Base-by-base conservation (phyloP, 305 asterid genomes). In the Rubia peregrina region DNA sequence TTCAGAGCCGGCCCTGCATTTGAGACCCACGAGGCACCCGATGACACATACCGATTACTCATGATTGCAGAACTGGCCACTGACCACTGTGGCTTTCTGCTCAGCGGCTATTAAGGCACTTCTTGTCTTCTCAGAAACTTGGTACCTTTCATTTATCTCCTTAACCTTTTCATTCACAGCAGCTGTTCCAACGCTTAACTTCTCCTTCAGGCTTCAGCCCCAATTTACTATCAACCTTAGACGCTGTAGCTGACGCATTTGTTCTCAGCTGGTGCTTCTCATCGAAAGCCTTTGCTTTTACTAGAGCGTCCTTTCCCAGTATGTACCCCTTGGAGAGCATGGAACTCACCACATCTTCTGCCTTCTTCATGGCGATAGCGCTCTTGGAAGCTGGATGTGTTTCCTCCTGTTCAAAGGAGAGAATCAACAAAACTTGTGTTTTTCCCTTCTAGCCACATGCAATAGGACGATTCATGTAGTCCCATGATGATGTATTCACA, bases 261-360 rank as follows among this genome's bases (percentile, higher is more conserved):
- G 80, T 67, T 44, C 80, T 80, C 76, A 79, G 56, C 1, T 75
- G 81, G 77, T 82, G 95, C 84, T 69, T 86, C 65, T 85, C 82
- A 5, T 86, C 90, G 3, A 88, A 74, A 10, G 82, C 72, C 75
- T 81, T 79, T 14, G 92, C 92, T 74, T 69, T 82, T 68, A 78
- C 81, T 13, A 88, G 70, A 21, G 87, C 90, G 71, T 83, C 91
- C 67, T 86, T 85, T 70, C 90, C 90, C 70, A 88, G 71, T 14
- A 78, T 77, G 60, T 80, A 88, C 7, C 91, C 95, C 80, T 74
- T 86, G 9, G 95, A 86, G 36, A 86, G 80, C 83, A 86, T 82
- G 5, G 83, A 79, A 83, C 86, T 79, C 14, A 86, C 95, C 40
- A 85, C 84, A 48, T 85, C 85, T 81, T 79, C 89, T 0, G 91